phyloP scores from a whole-genome alignment of 2,329 filamentous ascomycete species.

The Arthrobotrys megalospora region DNA sequence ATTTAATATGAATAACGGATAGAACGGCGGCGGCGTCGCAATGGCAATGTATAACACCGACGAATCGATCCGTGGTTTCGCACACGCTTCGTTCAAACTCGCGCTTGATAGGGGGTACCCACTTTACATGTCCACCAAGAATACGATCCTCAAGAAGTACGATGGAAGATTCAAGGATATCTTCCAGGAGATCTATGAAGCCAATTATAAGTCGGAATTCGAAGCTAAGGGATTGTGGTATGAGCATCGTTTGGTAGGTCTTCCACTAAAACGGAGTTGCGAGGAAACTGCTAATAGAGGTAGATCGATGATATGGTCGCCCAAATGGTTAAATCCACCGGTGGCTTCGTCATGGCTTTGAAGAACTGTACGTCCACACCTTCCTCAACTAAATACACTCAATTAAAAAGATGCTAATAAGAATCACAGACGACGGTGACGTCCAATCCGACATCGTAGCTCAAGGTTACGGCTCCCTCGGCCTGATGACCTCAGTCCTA shows the following conservation, averaged over 20 bases:
- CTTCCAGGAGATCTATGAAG: constrained; percentile 96
- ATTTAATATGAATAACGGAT: neutral
- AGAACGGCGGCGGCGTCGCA: constrained; percentile 84
- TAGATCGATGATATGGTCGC: constrained; percentile 98
- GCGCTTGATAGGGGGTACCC: constrained; percentile 88
- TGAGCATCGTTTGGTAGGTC: constrained; percentile 83
- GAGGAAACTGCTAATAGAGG: neutral
- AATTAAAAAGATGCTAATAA: constrained; percentile 42
- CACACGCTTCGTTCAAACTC: constrained; percentile 96
- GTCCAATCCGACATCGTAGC: constrained; percentile 99
- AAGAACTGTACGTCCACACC: constrained; percentile 80
- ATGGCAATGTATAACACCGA: constrained; percentile 99
- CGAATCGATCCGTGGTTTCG: constrained; percentile 94
- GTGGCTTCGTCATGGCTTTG: constrained; percentile 96
- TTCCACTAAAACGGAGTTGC: neutral
- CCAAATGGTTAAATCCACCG: constrained; percentile 99
- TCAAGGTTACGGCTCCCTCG: constrained; percentile 97
- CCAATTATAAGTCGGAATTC: constrained; percentile 87
- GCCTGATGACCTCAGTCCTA: constrained; percentile 97
- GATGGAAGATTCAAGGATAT: constrained; percentile 99
- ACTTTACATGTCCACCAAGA: constrained; percentile 99
- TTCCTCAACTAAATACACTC: neutral
- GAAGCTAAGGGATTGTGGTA: constrained; percentile 97
- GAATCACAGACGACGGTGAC: constrained; percentile 81
- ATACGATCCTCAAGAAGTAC: constrained; percentile 99